Conservation (phyloP, 2,329 filamentous ascomycete genomes). For the Thelonectria blattea region DNA sequence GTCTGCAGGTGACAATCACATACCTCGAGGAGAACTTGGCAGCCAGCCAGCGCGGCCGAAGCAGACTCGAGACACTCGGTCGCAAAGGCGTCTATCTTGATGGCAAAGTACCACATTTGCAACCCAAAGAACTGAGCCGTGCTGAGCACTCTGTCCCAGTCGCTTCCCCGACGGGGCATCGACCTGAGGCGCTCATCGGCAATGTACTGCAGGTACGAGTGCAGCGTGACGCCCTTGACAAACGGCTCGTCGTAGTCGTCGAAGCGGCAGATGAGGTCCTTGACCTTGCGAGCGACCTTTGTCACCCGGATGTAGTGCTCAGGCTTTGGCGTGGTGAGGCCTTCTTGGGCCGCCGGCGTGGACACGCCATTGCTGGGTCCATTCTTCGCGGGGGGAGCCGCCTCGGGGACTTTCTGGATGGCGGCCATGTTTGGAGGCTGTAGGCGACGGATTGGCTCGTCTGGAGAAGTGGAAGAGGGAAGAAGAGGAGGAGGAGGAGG, state of each 20-base stretch:
- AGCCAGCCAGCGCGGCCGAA: constrained; percentile 46
- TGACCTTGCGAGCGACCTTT: constrained; percentile 26
- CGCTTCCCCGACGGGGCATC: constrained; percentile 49
- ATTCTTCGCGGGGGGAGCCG: not conserved
- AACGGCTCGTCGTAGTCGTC: constrained; percentile 32
- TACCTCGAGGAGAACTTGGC: constrained; percentile 48
- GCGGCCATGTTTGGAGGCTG: constrained; percentile 7
- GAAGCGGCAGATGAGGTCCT: constrained; percentile 25
- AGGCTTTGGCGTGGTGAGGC: constrained; percentile 1
- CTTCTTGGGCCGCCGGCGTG: not conserved
- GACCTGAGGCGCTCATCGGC: constrained; percentile 48
- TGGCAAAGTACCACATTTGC: constrained; percentile 46
- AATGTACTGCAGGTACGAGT: constrained; percentile 45
- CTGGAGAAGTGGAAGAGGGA: not conserved
- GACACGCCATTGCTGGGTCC: not conserved
- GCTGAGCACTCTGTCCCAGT: constrained; percentile 49
- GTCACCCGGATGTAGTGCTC: constrained; percentile 24
- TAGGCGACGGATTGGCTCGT: constrained; percentile 3
- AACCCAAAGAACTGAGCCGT: constrained; percentile 50
- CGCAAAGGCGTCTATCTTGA: constrained; percentile 39
- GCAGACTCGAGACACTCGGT: constrained; percentile 27
- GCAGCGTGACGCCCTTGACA: constrained; percentile 30
- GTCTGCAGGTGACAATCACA: not conserved
- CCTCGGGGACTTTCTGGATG: constrained; percentile 4
- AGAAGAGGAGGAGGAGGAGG: constrained; percentile 11